Evolutionary conservation across 164 flowering plant genomes (phyloP).

Genomic region (Stephania japonica): DNA sequence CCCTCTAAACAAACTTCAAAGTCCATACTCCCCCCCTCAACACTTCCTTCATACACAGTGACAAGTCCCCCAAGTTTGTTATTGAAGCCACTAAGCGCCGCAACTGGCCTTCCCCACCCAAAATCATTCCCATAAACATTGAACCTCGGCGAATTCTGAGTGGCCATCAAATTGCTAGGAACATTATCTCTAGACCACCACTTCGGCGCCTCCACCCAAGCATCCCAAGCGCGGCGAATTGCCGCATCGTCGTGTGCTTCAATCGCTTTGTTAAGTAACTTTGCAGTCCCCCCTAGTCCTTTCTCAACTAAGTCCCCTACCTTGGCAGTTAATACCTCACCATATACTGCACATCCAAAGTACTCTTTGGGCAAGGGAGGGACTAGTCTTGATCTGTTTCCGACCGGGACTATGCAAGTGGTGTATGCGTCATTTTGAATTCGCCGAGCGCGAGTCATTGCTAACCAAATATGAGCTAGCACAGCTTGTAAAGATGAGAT

Average conservation of each 20-base stretch:
- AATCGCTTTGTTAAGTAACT: slow-evolving; percentile 21
- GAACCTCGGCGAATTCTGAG: slow-evolving; percentile 34
- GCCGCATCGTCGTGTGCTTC: neutral
- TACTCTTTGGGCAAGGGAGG: slow-evolving; percentile 30
- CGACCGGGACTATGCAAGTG: neutral
- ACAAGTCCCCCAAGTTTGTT: slow-evolving; percentile 26
- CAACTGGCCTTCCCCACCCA: slow-evolving; percentile 40
- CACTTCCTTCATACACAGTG: slow-evolving; percentile 14
- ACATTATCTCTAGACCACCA: neutral
- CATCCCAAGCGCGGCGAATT: neutral
- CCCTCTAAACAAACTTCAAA: slow-evolving; percentile 21
- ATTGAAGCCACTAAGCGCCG: slow-evolving; percentile 22
- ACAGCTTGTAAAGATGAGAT: slow-evolving; percentile 18
- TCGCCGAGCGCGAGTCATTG: slow-evolving; percentile 3
- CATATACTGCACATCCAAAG: slow-evolving; percentile 28
- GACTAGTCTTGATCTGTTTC: slow-evolving; percentile 19
- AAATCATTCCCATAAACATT: slow-evolving; percentile 37
- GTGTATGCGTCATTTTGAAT: slow-evolving; percentile 13
- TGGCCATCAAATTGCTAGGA: neutral
- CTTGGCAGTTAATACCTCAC: neutral
- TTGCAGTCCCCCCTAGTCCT: slow-evolving; percentile 26
- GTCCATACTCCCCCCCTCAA: slow-evolving; percentile 25
- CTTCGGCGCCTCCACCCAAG: slow-evolving; percentile 13
- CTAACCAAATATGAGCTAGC: slow-evolving; percentile 15
- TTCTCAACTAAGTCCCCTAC: slow-evolving; percentile 21